Percentiles rank a stretch among this genome's conserved stretches.
These are phyloP conservation scores for Hemileia vastatrix DNA, from an alignment of 1,284 basidiomycete genomes.

Conservation along the genomic window DNA sequence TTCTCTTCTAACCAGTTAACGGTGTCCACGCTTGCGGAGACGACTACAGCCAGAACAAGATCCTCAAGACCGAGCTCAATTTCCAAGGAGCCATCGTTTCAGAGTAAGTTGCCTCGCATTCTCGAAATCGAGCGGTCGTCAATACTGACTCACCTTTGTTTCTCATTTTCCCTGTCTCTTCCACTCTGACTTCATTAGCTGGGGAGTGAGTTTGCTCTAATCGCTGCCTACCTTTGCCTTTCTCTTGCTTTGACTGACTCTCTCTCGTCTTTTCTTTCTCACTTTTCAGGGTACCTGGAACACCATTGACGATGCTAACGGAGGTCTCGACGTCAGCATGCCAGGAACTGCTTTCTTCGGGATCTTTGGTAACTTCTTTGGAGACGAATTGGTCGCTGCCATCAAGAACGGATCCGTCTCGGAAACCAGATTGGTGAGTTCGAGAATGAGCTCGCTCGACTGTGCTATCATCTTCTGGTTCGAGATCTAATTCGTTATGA, in stretches of 20 bases:
- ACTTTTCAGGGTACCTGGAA: constrained; percentile 25
- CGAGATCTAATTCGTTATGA: not conserved
- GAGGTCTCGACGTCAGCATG: constrained; percentile 40
- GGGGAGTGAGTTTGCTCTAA: not conserved
- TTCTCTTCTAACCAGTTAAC: constrained; percentile 41
- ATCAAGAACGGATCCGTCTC: constrained; percentile 43
- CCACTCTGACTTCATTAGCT: no score
- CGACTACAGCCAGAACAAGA: constrained; percentile 35
- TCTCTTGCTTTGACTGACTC: not conserved
- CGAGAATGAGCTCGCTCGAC: not conserved
- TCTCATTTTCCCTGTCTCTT: no score
- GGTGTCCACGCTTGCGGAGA: constrained; percentile 36
- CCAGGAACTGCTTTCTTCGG: constrained; percentile 24
- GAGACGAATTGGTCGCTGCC: constrained; percentile 32
- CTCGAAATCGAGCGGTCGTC: constrained; percentile 8
- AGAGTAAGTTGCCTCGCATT: constrained; percentile 29
- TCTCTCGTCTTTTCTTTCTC: not conserved
- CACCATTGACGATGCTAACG: constrained; percentile 33
- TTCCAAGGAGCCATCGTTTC: constrained; percentile 39
- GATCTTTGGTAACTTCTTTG: constrained; percentile 26
- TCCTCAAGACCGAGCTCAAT: constrained; percentile 39
- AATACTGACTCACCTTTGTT: no score
- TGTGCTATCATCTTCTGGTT: not conserved
- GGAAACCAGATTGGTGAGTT: constrained; percentile 36
- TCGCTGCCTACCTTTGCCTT: not conserved